Evolutionary conservation across 768 basidiomycete species (phyloP).

Genomic region (Royoungia palumana): DNA sequence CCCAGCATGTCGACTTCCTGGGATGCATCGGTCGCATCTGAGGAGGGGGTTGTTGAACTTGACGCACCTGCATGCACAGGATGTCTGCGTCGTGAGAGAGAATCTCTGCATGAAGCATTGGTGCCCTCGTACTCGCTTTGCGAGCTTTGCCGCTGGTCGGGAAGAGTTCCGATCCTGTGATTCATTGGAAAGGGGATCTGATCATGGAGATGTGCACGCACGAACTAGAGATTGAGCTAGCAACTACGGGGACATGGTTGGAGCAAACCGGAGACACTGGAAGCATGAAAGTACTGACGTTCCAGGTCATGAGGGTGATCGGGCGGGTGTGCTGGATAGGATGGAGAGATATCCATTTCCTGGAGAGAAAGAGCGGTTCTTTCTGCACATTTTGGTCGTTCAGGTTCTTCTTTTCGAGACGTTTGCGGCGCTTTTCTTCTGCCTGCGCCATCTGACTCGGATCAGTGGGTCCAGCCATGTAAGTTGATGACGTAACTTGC

Average conservation of each 20-base stretch:
- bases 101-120: constrained; percentile 78
- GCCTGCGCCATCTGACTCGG: constrained; percentile 56
- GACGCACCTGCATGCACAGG: constrained; percentile 76
- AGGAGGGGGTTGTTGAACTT: background rate
- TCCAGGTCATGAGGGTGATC: constrained; percentile 75
- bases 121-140: constrained; percentile 67
- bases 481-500: constrained; percentile 18
- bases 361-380: constrained; percentile 16
- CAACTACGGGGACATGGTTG: constrained; percentile 41
- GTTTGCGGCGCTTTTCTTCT: constrained; percentile 39
- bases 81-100: constrained; percentile 71
- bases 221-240: constrained; percentile 79
- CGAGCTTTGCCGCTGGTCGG: constrained; percentile 78
- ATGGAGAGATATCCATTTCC: constrained; percentile 36
- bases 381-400: constrained; percentile 11
- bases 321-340: background rate
- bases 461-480: no score
- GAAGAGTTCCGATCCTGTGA: constrained; percentile 72
- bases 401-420: constrained; percentile 44
- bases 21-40: background rate
- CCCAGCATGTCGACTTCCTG: constrained; percentile 88
- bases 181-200: background rate
- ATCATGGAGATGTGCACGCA: constrained; percentile 38
- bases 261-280: background rate
- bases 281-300: constrained; percentile 50